Base-by-base conservation (phyloP, 1,139 yeast genomes). In the Tardiomyces depauwii region DNA sequence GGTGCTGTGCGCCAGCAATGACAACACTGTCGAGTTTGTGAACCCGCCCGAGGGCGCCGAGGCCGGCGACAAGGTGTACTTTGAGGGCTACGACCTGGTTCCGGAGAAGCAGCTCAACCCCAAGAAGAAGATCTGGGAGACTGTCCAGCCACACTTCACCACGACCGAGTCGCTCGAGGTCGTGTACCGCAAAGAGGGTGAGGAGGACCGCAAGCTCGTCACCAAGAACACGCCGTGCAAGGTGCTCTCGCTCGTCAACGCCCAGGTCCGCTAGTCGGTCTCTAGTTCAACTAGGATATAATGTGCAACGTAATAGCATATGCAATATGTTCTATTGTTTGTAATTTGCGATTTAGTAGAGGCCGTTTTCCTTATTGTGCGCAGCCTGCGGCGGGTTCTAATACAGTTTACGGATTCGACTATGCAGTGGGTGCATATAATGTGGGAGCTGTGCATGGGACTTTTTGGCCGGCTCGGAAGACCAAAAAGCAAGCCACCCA, bases 41-140 rank as follows among this genome's bases (percentile, higher is more conserved):
- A 82, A 83, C 66, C 97, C 97, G 49, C 99, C 99, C 54, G 78
- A 78, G 40, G 95, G 89, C n/a, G 78, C 95, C 42, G 77, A 86
- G 70, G 80, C 98, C 13, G 99, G 99, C 68, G 98, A 93, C 68
- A 88, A 88, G 73, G 76, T 91, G 54, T 88, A 86, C 76, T 91
- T 93, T 61, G 96, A 88, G 70, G 93, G 86, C 49, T 88, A 72
- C 65, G 82, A 87, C 59, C 77, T 76, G 48, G 66, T 63, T 41
- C 98, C 99, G 54, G 95, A 88, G 68, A 78, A 87, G 63, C 93
- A 82, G 63, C 75, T 93, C 67, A 89, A 91, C 71, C 98, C 99
- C 58, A 93, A 93, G 81, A 93, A 91, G 84, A 93, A 93, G 77
- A 74, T 91, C 53, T 93, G 95, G 91, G 99, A 93, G 74, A 76